Conservation (phyloP, 1,284 basidiomycete species). For the Chalciporus sp. region DNA sequence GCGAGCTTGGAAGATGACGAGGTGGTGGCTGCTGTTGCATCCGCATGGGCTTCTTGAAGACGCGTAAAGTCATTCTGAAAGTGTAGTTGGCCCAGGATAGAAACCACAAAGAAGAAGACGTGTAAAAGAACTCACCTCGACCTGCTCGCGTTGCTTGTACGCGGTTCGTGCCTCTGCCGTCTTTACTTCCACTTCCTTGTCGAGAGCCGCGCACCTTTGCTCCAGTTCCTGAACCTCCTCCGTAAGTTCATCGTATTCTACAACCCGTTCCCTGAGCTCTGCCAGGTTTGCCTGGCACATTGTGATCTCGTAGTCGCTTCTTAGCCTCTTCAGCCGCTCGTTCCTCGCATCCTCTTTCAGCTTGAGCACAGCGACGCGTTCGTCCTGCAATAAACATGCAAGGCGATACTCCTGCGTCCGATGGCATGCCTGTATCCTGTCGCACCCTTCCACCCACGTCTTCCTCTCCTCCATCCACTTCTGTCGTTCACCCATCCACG, state of each 20-base stretch:
- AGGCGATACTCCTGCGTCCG: conserved; percentile 63
- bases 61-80: conserved; percentile 44
- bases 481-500: conserved; percentile 45
- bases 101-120: not conserved
- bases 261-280: conserved; percentile 55
- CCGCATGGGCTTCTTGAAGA: conserved; percentile 49
- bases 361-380: conserved; percentile 48
- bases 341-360: conserved; percentile 52
- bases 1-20: conserved; percentile 54
- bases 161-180: conserved; percentile 38
- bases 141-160: conserved; percentile 44
- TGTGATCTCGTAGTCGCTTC: conserved; percentile 64
- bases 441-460: conserved; percentile 62
- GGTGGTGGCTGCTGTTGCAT: conserved; percentile 47
- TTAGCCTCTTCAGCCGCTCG: conserved; percentile 57
- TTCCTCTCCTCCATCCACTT: conserved; percentile 54
- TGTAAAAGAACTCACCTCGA: conserved; percentile 40
- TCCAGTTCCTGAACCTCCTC: conserved; percentile 37
- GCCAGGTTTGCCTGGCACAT: conserved; percentile 63
- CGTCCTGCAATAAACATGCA: conserved; percentile 52
- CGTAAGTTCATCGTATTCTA: conserved; percentile 45
- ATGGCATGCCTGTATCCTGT: conserved; percentile 61
- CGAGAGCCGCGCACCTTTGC: conserved; percentile 34
- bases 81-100: not conserved
- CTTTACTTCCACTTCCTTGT: conserved; percentile 42